Percentiles rank a stretch among this genome's conserved stretches.
phyloP scores from a whole-genome alignment of 306 rosid genomes.

The Vicia faba region DNA sequence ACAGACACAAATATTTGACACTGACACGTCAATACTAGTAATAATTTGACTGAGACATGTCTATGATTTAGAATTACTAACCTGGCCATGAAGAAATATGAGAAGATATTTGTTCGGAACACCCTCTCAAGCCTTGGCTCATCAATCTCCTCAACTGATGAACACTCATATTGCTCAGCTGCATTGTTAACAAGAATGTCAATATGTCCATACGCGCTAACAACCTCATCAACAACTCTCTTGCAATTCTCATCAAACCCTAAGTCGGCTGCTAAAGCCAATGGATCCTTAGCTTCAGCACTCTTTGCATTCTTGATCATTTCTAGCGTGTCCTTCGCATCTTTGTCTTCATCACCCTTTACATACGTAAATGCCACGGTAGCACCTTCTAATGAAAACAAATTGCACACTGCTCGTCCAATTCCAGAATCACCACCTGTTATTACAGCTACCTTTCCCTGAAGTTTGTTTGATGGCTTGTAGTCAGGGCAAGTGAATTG shows the following conservation, averaged over 20 bases:
- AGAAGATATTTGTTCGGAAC: slow-evolving; percentile 72
- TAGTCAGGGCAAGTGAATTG: slow-evolving; percentile 66
- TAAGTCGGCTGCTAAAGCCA: slow-evolving; percentile 71
- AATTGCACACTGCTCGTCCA: slow-evolving; percentile 69
- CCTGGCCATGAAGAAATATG: slow-evolving; percentile 72
- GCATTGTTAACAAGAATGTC: slow-evolving; percentile 77
- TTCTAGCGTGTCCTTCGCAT: slow-evolving; percentile 59
- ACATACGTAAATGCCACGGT: slow-evolving; percentile 77
- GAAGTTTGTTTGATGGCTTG: slow-evolving; percentile 75
- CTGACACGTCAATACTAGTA: background rate
- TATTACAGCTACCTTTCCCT: slow-evolving; percentile 81
- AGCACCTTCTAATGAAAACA: slow-evolving; percentile 75
- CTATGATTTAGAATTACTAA: background rate
- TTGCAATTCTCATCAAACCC: slow-evolving; percentile 77
- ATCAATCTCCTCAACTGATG: slow-evolving; percentile 71
- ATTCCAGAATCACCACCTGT: slow-evolving; percentile 87
- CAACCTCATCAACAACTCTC: slow-evolving; percentile 66
- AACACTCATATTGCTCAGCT: slow-evolving; percentile 70
- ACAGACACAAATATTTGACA: no score
- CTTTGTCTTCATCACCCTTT: slow-evolving; percentile 73
- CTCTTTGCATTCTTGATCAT: slow-evolving; percentile 52
- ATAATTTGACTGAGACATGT: background rate
- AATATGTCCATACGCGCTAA: slow-evolving; percentile 58
- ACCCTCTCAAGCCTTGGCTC: slow-evolving; percentile 77
- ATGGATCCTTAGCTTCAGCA: slow-evolving; percentile 58